A percentile compares a stretch with the other conserved stretches of the same genome.
phyloP scores from a whole-genome alignment of 768 basidiomycete genomes.

The Mycena rebaudengoi region DNA sequence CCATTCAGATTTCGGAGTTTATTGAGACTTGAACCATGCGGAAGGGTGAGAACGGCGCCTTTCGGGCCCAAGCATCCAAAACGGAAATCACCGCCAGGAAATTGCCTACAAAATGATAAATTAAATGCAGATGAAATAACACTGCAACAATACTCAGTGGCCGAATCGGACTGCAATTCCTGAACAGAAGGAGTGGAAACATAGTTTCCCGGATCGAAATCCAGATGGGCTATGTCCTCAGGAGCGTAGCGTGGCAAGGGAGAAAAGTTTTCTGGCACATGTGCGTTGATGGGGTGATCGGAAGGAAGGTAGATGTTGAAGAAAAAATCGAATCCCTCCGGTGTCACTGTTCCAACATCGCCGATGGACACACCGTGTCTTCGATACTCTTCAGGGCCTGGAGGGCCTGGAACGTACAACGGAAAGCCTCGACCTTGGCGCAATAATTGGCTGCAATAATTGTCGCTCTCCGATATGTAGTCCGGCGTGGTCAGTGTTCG shows the following conservation, averaged over 20 bases:
- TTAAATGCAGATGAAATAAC: background rate
- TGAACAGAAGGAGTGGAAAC: background rate
- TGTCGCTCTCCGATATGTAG: slow-evolving; percentile 2
- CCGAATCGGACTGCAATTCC: background rate
- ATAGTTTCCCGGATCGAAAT: background rate
- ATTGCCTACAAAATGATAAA: background rate
- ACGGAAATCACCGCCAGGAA: background rate
- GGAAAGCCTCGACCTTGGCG: slow-evolving; percentile 36
- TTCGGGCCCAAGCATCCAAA: background rate
- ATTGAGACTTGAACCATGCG: slow-evolving; percentile 17
- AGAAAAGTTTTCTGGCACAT: slow-evolving; percentile 38
- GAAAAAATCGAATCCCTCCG: slow-evolving; percentile 41
- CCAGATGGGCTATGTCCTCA: background rate
- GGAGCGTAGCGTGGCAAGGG: background rate
- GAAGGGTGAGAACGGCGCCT: slow-evolving; percentile 24
- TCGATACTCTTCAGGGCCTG: slow-evolving; percentile 28
- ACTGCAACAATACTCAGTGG: background rate
- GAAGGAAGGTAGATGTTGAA: slow-evolving; percentile 33
- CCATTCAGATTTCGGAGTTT: slow-evolving; percentile 1
- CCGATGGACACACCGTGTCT: slow-evolving; percentile 38
- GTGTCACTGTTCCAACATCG: slow-evolving; percentile 40
- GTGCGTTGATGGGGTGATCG: slow-evolving; percentile 35
- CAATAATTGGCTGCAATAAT: background rate
- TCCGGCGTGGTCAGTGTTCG: background rate
- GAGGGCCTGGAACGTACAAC: slow-evolving; percentile 37